Evolutionary conservation across 1,284 basidiomycete genomes (phyloP).

Genomic region (Agroathelia rolfsii): DNA sequence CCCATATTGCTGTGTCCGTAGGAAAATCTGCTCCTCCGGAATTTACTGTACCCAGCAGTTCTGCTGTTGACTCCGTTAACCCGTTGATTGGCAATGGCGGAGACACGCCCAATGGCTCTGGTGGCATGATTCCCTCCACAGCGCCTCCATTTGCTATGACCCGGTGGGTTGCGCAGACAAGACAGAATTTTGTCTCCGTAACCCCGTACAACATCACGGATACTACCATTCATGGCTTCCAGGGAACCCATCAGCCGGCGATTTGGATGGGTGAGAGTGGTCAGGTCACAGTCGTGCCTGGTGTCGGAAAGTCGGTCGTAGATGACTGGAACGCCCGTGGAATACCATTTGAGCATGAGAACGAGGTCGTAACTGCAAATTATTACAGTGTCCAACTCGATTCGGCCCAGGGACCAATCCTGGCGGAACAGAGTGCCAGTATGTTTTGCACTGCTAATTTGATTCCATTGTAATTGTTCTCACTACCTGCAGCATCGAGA

Average conservation of each 20-base stretch:
- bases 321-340: constrained; percentile 51
- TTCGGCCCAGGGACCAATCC: constrained; percentile 39
- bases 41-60: no score
- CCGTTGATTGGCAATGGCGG: constrained; percentile 67
- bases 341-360: constrained; percentile 44
- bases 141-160: constrained; percentile 79
- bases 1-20: no score
- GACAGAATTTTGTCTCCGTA: constrained; percentile 64
- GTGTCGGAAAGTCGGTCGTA: constrained; percentile 36
- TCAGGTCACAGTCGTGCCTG: constrained; percentile 54
- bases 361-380: constrained; percentile 53
- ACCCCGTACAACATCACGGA: constrained; percentile 72
- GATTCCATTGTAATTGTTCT: constrained; percentile 4
- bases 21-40: no score
- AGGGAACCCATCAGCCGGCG: constrained; percentile 75
- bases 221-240: constrained; percentile 59
- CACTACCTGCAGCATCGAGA: constrained; percentile 46
- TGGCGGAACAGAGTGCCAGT: constrained; percentile 67
- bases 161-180: constrained; percentile 68
- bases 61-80: no score
- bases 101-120: constrained; percentile 56
- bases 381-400: constrained; percentile 62
- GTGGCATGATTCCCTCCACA: constrained; percentile 62
- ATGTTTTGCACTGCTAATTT: constrained; percentile 19
- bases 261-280: constrained; percentile 89